These are phyloP conservation scores for Hansenula sp. DNA, from an alignment of 1,139 yeast genomes.

Conservation along the genomic window DNA sequence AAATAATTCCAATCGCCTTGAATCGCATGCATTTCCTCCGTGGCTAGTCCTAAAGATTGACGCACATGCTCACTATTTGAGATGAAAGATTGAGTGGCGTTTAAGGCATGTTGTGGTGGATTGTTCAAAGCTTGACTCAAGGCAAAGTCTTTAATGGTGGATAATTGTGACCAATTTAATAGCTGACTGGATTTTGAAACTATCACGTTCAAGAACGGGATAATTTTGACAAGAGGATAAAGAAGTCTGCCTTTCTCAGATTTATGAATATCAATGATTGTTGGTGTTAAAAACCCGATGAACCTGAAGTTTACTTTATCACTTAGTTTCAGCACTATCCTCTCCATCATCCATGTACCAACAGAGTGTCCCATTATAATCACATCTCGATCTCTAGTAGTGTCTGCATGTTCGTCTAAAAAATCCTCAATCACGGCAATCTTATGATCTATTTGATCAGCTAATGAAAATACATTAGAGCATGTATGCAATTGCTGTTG, in stretches of 20 bases:
- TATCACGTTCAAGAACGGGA: conserved; percentile 27
- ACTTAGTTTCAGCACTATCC: conserved; percentile 32
- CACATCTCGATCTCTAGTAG: conserved; percentile 35
- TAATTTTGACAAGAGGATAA: conserved; percentile 26
- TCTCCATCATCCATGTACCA: conserved; percentile 55
- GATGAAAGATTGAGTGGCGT: conserved; percentile 41
- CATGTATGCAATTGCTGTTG: conserved; percentile 5
- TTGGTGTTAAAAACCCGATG: conserved; percentile 63
- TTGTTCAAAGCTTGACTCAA: conserved; percentile 27
- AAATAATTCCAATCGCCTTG: conserved; percentile 38
- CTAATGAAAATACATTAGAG: conserved; percentile 32
- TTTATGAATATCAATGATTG: conserved; percentile 50
- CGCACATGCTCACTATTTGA: conserved; percentile 38
- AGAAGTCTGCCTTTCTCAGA: conserved; percentile 47
- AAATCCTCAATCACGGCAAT: conserved; percentile 33
- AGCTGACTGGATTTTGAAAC: conserved; percentile 13
- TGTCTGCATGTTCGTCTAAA: conserved; percentile 9
- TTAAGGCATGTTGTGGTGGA: conserved; percentile 26
- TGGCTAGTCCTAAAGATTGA: conserved; percentile 54
- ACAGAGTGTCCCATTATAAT: conserved; percentile 58
- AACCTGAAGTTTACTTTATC: conserved; percentile 27
- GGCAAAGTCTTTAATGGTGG: conserved; percentile 3
- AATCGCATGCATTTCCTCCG: conserved; percentile 52
- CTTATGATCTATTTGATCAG: conserved; percentile 53
- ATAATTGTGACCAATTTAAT: conserved; percentile 8